Evolutionary conservation across 257 asterid genomes (phyloP).

Genomic region (Rubia yunnanensis): DNA sequence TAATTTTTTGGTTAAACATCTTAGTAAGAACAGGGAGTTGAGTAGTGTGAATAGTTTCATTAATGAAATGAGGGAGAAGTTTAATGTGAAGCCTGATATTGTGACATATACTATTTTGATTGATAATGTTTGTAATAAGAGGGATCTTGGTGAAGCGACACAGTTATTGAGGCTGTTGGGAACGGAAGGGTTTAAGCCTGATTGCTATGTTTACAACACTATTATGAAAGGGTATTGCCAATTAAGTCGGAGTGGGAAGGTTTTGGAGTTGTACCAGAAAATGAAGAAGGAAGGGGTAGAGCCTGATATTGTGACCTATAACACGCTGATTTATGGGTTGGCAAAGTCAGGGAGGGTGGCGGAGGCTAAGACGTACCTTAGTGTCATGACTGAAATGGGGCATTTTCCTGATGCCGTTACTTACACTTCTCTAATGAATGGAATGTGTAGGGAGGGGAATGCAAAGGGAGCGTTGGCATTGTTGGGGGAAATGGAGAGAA

Average conservation of each 20-base stretch:
- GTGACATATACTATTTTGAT: slow-evolving; percentile 94
- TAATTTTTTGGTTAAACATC: slow-evolving; percentile 68
- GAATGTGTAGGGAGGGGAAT: slow-evolving; percentile 83
- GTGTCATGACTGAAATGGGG: slow-evolving; percentile 66
- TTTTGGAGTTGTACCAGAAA: slow-evolving; percentile 62
- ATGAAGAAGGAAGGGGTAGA: slow-evolving; percentile 77
- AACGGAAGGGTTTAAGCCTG: slow-evolving; percentile 78
- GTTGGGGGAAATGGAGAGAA: slow-evolving; percentile 67
- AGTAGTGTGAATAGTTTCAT: slow-evolving; percentile 47
- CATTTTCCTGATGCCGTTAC: slow-evolving; percentile 70
- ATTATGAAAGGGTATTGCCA: slow-evolving; percentile 84
- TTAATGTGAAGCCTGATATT: slow-evolving; percentile 69
- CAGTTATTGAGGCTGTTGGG: slow-evolving; percentile 51
- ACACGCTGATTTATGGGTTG: slow-evolving; percentile 75
- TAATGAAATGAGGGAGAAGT: slow-evolving; percentile 54
- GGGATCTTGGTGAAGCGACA: slow-evolving; percentile 84
- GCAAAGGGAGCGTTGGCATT: slow-evolving; percentile 60
- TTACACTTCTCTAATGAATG: slow-evolving; percentile 92
- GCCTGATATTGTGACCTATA: slow-evolving; percentile 73
- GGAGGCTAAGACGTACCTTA: slow-evolving; percentile 68
- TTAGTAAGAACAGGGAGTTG: slow-evolving; percentile 58
- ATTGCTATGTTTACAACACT: slow-evolving; percentile 79
- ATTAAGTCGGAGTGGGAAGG: slow-evolving; percentile 59
- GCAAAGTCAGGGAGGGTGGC: slow-evolving; percentile 70
- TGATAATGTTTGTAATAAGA: slow-evolving; percentile 82